A percentile compares a stretch with the other conserved stretches of the same genome.
These are phyloP conservation scores for Fusarium ambrosium DNA, from an alignment of 2,329 filamentous ascomycete genomes.

Conservation along the genomic window DNA sequence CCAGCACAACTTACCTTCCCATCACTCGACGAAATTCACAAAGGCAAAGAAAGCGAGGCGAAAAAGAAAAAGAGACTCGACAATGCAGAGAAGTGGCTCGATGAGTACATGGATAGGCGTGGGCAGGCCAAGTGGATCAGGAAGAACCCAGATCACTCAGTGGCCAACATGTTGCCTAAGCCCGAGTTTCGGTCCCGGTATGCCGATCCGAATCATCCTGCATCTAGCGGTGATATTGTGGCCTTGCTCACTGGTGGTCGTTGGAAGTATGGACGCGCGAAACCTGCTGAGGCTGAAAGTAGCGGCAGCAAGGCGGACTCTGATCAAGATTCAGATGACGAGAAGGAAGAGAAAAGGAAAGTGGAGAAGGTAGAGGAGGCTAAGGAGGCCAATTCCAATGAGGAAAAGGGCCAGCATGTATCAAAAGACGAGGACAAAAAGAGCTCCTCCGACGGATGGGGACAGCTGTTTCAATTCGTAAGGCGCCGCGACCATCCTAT, in stretches of 20 bases:
- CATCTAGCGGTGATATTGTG: not conserved
- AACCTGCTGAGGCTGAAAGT: not conserved
- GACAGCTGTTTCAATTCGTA: not conserved
- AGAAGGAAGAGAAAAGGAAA: not conserved
- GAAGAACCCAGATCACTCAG: not conserved
- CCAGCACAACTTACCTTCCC: not conserved
- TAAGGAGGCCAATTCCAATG: not conserved
- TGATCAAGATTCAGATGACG: not conserved
- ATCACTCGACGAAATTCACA: not conserved
- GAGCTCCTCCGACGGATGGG: not conserved
- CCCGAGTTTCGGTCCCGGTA: not conserved
- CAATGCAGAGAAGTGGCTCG: not conserved
- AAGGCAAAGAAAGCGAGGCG: not conserved
- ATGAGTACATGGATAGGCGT: conserved; percentile 1
- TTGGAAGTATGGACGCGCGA: not conserved
- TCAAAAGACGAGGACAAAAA: not conserved
- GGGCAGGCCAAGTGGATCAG: not conserved
- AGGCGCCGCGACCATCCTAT: not conserved
- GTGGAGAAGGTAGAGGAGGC: no score
- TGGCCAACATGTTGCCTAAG: not conserved
- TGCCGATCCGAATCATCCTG: not conserved
- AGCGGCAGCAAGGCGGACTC: not conserved
- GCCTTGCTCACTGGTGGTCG: not conserved
- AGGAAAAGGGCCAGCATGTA: not conserved
- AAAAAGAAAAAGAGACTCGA: not conserved